Conservation (phyloP, 148 eudicot species). For the Oxyria digyna region DNA sequence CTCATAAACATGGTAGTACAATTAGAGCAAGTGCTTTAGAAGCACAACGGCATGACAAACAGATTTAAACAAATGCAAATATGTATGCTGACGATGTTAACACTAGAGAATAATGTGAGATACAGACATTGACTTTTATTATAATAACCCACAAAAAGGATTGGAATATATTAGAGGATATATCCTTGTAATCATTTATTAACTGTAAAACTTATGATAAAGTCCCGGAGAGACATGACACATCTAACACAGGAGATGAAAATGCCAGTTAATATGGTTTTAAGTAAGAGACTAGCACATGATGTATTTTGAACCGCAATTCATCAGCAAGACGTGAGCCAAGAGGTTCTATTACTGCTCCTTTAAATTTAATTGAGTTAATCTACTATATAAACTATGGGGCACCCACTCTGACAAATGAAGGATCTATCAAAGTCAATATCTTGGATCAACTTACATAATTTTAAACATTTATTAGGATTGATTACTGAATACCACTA, state of each 20-base stretch:
- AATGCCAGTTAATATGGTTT: neutral
- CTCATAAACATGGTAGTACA: neutral
- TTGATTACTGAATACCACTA: too few relatives aligned
- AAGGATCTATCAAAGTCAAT: too few relatives aligned
- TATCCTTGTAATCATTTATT: neutral
- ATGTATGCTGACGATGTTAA: neutral
- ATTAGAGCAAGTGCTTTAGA: neutral
- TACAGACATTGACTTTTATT: neutral
- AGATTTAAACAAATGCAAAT: neutral
- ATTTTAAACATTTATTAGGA: too few relatives aligned
- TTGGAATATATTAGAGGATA: neutral
- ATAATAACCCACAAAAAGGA: neutral
- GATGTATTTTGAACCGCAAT: neutral
- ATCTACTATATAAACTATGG: neutral
- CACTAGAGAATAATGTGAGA: neutral
- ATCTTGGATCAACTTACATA: too few relatives aligned
- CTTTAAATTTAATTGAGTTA: neutral
- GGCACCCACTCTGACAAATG: too few relatives aligned
- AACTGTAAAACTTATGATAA: neutral
- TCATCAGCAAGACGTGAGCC: neutral
- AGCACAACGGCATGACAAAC: neutral
- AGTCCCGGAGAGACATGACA: neutral
- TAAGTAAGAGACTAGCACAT: neutral
- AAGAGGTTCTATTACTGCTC: neutral
- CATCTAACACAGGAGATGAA: neutral